Base-by-base conservation (phyloP, 495 filamentous ascomycete species). In the Bombardia bombarda region DNA sequence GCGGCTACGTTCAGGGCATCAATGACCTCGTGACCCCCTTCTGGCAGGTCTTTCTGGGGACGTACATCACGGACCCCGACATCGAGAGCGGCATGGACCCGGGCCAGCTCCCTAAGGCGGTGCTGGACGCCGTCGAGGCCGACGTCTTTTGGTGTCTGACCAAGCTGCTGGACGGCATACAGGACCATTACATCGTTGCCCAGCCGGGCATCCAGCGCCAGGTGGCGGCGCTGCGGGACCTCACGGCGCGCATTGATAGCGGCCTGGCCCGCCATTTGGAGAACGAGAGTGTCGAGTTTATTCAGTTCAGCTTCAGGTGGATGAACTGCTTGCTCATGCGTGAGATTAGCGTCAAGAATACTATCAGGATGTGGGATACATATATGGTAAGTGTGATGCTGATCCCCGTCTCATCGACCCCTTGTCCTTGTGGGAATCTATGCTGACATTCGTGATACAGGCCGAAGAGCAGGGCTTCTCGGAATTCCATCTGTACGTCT, bases 261-360 rank as follows among this genome's bases (percentile, higher is more conserved):
- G 70, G 76, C 2, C 73, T 98, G 44, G 86, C 88, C 10, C 89
- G 84, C 46, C 92, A 98, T 56, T 70, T 98, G 14, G 86, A 93
- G 54, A 74, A 74, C 18, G 87, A 97, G 58, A 82, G 85, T 9
- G 88, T 98, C 21, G 93, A 98, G 60, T 98, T 98, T 53, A 97
- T 98, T 62, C 92, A 98, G 58, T 98, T 98, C 58, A 94, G 87
- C 60, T 98, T 98, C 60, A 77, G 92, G 45, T 98, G 92, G 92
- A 97, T 98, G 92, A 98, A 98, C 55, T 98, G 92, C 56, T 74
- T 98, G 46, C 70, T 98, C 51, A 98, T 98, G 92, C 75, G 92
- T 47, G 92, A 98, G 64, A 84, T 98, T 46, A 94, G 82, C 61
- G 87, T 98, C 31, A 85, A 80, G 62, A 96, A 95, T 54, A 95